Evolutionary conservation across 164 flowering plant genomes (phyloP).

Genomic region (Echeveria elegans): DNA sequence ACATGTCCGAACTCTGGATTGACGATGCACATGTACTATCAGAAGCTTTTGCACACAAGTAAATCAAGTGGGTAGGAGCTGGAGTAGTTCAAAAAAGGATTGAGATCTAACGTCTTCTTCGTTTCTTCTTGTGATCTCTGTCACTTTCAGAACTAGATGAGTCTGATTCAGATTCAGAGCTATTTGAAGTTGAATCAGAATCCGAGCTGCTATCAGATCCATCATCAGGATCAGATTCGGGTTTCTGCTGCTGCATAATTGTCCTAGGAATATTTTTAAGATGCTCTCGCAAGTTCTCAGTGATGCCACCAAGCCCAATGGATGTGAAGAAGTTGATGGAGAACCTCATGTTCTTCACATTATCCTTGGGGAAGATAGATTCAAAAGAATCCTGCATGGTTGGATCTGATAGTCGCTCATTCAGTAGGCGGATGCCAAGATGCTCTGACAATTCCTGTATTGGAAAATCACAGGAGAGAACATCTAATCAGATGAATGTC

Average conservation of each 20-base stretch:
- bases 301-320: slow-evolving; percentile 87
- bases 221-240: slow-evolving; percentile 36
- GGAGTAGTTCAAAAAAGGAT: neutral
- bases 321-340: slow-evolving; percentile 89
- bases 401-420: slow-evolving; percentile 72
- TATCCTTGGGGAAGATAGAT: slow-evolving; percentile 82
- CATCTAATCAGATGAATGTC: slow-evolving; percentile 2
- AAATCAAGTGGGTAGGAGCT: neutral
- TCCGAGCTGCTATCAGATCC: slow-evolving; percentile 25
- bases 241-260: slow-evolving; percentile 80
- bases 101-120: neutral
- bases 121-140: neutral
- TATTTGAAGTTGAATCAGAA: slow-evolving; percentile 20
- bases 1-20: neutral
- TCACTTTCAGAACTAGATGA: slow-evolving; percentile 21
- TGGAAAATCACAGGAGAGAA: neutral
- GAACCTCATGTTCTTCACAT: slow-evolving; percentile 82
- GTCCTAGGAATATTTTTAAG: slow-evolving; percentile 85
- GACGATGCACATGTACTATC: neutral
- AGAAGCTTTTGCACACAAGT: neutral
- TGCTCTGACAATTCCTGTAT: slow-evolving; percentile 79
- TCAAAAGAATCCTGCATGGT: slow-evolving; percentile 73
- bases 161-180: slow-evolving; percentile 26
- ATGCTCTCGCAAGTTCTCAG: slow-evolving; percentile 76
- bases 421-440: slow-evolving; percentile 67